A percentile compares a stretch with the other conserved stretches of the same genome.
These are phyloP conservation scores for Ophiorrhiza pumila DNA, from an alignment of 257 asterid species.

Conservation along the genomic window DNA sequence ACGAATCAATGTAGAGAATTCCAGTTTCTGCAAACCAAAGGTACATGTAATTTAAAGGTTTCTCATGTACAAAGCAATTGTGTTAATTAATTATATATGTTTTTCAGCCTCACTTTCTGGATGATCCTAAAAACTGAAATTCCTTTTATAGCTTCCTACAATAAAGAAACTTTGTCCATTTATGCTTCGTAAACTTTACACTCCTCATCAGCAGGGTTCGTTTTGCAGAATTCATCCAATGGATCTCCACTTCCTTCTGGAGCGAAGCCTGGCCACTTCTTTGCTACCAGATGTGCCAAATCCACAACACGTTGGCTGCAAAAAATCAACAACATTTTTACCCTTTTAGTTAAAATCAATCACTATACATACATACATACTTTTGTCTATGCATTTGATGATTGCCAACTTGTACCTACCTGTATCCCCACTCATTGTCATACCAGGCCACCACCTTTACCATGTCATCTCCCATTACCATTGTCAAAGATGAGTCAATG, in stretches of 20 bases:
- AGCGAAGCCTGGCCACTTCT: constrained; percentile 68
- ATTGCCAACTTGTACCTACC: constrained; percentile 31
- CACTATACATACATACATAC: neutral
- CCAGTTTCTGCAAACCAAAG: constrained; percentile 2
- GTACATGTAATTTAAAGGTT: neutral
- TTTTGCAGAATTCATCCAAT: constrained; percentile 77
- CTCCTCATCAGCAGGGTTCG: constrained; percentile 74
- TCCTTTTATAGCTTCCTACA: too few species aligned
- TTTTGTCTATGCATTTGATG: neutral
- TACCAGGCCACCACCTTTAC: constrained; percentile 98
- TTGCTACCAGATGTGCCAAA: constrained; percentile 87
- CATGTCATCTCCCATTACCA: constrained; percentile 99
- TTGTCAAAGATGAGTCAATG: constrained; percentile 83
- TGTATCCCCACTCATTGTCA: constrained; percentile 98
- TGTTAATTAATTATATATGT: neutral
- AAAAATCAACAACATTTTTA: neutral
- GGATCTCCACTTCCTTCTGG: constrained; percentile 65
- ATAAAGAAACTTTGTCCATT: neutral
- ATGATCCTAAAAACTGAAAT: too few species aligned
- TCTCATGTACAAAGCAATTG: constrained; percentile 5
- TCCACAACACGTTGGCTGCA: constrained; percentile 93
- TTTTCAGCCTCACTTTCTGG: too few species aligned
- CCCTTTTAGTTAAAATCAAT: neutral
- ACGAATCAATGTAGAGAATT: too few species aligned
- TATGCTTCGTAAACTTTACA: constrained; percentile 81